Conservation (phyloP, 352 stramenopile species). For the Thraustochytrium striatum region DNA sequence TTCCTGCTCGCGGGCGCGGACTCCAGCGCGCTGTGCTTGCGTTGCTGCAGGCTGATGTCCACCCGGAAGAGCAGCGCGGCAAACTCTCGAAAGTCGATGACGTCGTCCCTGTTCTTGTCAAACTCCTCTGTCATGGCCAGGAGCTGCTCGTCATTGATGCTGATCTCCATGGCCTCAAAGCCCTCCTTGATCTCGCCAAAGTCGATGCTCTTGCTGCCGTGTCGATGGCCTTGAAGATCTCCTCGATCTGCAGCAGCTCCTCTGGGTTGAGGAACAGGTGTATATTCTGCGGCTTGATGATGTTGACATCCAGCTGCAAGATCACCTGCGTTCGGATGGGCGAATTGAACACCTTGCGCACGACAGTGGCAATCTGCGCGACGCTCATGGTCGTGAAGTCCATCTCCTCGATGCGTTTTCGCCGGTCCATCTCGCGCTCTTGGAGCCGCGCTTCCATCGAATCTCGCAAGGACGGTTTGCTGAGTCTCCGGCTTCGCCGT, state of each 20-base stretch:
- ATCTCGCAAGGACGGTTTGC: too few species aligned
- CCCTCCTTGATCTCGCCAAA: slow-evolving; percentile 28
- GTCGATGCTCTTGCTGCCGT: slow-evolving; percentile 1
- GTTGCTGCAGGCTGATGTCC: not conserved
- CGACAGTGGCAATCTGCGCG: slow-evolving; percentile 5
- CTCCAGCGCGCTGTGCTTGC: not conserved
- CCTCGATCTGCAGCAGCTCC: slow-evolving; percentile 1
- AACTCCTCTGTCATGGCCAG: not conserved
- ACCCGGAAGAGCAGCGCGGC: slow-evolving; percentile 22
- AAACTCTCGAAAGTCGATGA: slow-evolving; percentile 27
- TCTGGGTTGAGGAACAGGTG: slow-evolving; percentile 17
- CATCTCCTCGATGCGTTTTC: not conserved
- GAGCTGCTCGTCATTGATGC: not conserved
- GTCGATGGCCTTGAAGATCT: slow-evolving; percentile 43
- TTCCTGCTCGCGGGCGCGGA: not conserved
- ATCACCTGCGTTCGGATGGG: not conserved
- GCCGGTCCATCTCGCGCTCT: too few species aligned
- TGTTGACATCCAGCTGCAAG: not conserved
- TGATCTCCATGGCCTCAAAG: slow-evolving; percentile 1
- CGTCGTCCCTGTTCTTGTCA: not conserved
- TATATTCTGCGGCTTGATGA: not conserved
- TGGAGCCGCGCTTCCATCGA: too few species aligned
- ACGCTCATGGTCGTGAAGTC: slow-evolving; percentile 20
- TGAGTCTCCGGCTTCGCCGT: too few species aligned
- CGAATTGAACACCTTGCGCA: slow-evolving; percentile 15